phyloP scores from a whole-genome alignment of 768 basidiomycete species.

The Xerocomus spinulosus region DNA sequence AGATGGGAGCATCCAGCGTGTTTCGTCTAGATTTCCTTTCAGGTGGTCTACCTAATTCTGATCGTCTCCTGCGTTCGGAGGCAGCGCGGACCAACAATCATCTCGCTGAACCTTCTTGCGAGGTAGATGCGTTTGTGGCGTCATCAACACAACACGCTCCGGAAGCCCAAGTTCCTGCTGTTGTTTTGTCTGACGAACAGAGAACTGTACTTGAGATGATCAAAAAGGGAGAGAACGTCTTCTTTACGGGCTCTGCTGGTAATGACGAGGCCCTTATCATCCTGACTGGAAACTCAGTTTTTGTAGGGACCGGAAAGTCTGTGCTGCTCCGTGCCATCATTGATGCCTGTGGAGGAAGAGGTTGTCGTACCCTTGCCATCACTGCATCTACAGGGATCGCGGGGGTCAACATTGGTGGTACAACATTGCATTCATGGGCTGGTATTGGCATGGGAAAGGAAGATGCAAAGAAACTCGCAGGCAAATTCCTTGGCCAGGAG shows the following conservation, averaged over 20 bases:
- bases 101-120: background rate
- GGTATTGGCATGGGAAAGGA: slow-evolving; percentile 75
- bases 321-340: slow-evolving; percentile 78
- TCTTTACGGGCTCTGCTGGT: slow-evolving; percentile 87
- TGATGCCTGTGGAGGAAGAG: slow-evolving; percentile 36
- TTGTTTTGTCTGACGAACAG: slow-evolving; percentile 52
- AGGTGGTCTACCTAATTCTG: slow-evolving; percentile 3
- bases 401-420: slow-evolving; percentile 76
- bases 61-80: background rate
- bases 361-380: slow-evolving; percentile 48
- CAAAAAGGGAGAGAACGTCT: slow-evolving; percentile 58
- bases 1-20: background rate
- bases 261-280: background rate
- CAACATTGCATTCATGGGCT: slow-evolving; percentile 78
- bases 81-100: background rate
- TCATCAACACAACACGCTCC: background rate
- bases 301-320: slow-evolving; percentile 75
- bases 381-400: slow-evolving; percentile 82
- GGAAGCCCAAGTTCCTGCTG: slow-evolving; percentile 7
- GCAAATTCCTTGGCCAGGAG: slow-evolving; percentile 46
- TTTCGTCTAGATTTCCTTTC: background rate
- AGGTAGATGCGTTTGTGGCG: background rate
- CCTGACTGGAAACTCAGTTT: slow-evolving; percentile 1
- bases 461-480: slow-evolving; percentile 44
- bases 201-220: slow-evolving; percentile 46